Base-by-base conservation (phyloP, 2,329 filamentous ascomycete species). In the Trichoderma koningiopsis region DNA sequence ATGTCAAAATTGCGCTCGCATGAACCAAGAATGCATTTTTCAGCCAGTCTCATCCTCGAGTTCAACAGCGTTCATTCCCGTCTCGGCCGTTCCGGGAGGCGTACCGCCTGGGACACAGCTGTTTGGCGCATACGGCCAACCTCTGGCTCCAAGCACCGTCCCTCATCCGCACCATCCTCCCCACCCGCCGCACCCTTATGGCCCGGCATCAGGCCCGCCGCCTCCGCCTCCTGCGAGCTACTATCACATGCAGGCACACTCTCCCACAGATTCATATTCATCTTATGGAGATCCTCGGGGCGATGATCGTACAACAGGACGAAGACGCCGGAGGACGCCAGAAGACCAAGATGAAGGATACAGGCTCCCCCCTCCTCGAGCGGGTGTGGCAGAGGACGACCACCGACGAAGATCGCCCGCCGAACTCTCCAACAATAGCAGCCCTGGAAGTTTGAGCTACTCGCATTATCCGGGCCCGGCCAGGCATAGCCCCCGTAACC, bases 21-120 rank as follows among this genome's bases (percentile, higher is more conserved):
- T 88, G 79, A 86, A 87, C 60, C 87, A 88, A 72, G 86, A 89
- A 71, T 89, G 87, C 70, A 83, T 88, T 16, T 88, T 89, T 70
- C 86, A 88, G 73, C 87, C 86, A 0, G 87, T 88, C 1, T 87
- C 85, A 4, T 85, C 84, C 0, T 84, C 85, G 13, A 83, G 84
- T 49, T 85, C 85, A 5, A 86, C 86, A 1, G 86, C 86, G 0
- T 88, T 88, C 71, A 85, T 88, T 16, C 86, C 87, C 1, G 84
- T 89, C 5, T 87, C 85, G 2, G 86, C 86, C 19, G 79, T 88
- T 6, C 83, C 84, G n/a, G 85, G 85, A n/a, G 85, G 84, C 16
- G 83, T 88, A 1, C 84, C 86, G 1, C 85, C 86, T 1, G 86
- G 86, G 1, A 87, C 85, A 2, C 85, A 83, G 68, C 79, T 88